These are phyloP conservation scores for barley (Hordeum vulgare) DNA, from an alignment of 176 grass and related monocot genomes.

Conservation along the genomic window MorexV3_pseudomolecules_assembly NC_058518.1:501580269-501580768, in stretches of 20 bases:
- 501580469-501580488: conserved; percentile 44
- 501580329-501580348: conserved; percentile 82
- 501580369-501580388: conserved; percentile 93
- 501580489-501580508: conserved; percentile 33
- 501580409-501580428: conserved; percentile 72
- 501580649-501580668: conserved; percentile 40
- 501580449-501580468: conserved; percentile 41
- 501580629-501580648: conserved; percentile 44
- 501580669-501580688: conserved; percentile 39
- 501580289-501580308: conserved; percentile 2
- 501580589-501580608: conserved; percentile 50
- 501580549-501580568: conserved; percentile 17
- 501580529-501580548: conserved; percentile 66
- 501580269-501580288: background rate
- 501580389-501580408: conserved; percentile 75
- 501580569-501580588: conserved; percentile 30
- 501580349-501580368: conserved; percentile 58
- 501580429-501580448: conserved; percentile 56
- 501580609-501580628: background rate
- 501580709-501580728: conserved; percentile 68
- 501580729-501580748: conserved; percentile 54
- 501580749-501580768: conserved; percentile 39
- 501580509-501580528: conserved; percentile 66
- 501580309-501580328: conserved; percentile 69
- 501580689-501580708: conserved; percentile 47